Percentiles rank a stretch among this genome's conserved stretches.
phyloP scores from a whole-genome alignment of 2,329 filamentous ascomycete genomes.

The Macrophomina phaseolina region DNA sequence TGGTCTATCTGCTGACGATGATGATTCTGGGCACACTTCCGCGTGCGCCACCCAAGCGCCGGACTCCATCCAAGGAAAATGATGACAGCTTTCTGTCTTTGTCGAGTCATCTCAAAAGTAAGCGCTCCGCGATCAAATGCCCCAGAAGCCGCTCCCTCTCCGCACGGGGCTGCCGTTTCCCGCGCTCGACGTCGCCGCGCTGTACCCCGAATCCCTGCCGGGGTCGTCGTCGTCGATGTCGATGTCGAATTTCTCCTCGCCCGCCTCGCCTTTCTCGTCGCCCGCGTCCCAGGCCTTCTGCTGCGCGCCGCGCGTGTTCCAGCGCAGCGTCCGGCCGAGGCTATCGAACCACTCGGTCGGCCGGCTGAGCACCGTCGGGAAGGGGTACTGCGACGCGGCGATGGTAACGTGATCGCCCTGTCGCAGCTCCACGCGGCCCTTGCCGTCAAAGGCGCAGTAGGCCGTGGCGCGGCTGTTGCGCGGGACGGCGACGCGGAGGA shows the following conservation, averaged over 20 bases:
- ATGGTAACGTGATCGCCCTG: conserved; percentile 97
- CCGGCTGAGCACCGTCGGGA: conserved; percentile 91
- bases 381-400: conserved; percentile 93
- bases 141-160: conserved; percentile 23
- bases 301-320: conserved; percentile 90
- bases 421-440: conserved; percentile 89
- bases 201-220: conserved; percentile 50
- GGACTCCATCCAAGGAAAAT: conserved; percentile 20
- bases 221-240: conserved; percentile 74
- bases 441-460: conserved; percentile 97
- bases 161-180: conserved; percentile 27
- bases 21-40: not conserved
- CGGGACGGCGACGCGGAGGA: conserved; percentile 87
- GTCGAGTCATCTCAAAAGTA: not conserved
- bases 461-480: conserved; percentile 85
- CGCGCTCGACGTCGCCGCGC: conserved; percentile 43
- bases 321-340: conserved; percentile 86
- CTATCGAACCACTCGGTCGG: conserved; percentile 97
- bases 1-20: conserved; percentile 12
- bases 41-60: conserved; percentile 3
- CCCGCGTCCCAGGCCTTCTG: conserved; percentile 79
- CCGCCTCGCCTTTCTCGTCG: conserved; percentile 54
- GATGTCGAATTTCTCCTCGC: conserved; percentile 79
- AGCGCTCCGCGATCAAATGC: not conserved
- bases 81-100: not conserved